A percentile compares a stretch with the other conserved stretches of the same genome.
Conservation (phyloP, 108 stramenopile genomes). For the Pseudonitzschia pungens region DNA sequence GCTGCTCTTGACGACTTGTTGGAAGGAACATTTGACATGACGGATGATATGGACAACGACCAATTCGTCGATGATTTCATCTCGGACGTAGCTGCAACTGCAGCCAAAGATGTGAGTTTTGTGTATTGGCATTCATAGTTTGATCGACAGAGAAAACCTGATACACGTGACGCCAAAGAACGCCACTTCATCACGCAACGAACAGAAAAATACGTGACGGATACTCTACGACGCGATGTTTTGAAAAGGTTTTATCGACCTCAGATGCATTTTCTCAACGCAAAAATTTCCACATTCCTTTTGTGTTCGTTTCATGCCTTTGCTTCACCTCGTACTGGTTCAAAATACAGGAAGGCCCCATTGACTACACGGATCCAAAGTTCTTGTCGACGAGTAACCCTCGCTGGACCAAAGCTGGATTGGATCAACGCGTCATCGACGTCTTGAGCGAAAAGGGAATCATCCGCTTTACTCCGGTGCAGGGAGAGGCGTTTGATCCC, state of each 20-base stretch:
- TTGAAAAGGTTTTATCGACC: not conserved
- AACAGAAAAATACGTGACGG: not conserved
- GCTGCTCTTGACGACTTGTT: conserved; percentile 58
- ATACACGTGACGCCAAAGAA: not conserved
- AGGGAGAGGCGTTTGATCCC: conserved; percentile 89
- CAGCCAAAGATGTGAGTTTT: conserved; percentile 49
- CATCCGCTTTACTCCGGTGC: conserved; percentile 84
- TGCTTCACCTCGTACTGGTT: not conserved
- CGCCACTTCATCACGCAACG: not conserved
- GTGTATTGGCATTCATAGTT: not conserved
- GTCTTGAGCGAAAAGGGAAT: conserved; percentile 85
- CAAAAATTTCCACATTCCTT: not conserved
- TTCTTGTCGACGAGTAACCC: conserved; percentile 82
- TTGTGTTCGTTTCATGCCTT: not conserved
- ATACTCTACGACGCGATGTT: too few relatives aligned
- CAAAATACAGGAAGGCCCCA: conserved; percentile 18
- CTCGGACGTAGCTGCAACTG: conserved; percentile 28
- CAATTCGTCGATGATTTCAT: conserved; percentile 24
- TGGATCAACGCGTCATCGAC: conserved; percentile 73
- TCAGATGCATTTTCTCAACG: not conserved
- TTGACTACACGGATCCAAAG: conserved; percentile 64
- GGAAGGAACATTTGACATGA: conserved; percentile 34
- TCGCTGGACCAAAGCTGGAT: conserved; percentile 67
- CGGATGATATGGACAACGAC: not conserved
- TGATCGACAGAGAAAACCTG: conserved; percentile 3